Percentiles rank a stretch among this genome's conserved stretches.
phyloP scores from a whole-genome alignment of 768 basidiomycete species.

The Calocybe cyanea region DNA sequence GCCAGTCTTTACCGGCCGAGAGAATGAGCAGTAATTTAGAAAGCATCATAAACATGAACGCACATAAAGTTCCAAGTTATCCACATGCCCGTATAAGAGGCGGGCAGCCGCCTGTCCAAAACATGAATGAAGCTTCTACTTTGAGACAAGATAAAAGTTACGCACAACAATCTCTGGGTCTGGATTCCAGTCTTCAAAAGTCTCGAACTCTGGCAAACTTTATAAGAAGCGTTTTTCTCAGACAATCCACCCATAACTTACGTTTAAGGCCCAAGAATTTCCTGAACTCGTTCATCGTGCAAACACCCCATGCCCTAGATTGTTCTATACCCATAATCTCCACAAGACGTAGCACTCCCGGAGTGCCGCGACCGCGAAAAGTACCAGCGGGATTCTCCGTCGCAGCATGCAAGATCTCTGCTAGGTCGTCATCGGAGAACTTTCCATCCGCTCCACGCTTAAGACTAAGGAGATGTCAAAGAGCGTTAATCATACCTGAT shows the following conservation, averaged over 20 bases:
- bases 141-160: constrained; percentile 19
- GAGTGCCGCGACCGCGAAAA: constrained; percentile 46
- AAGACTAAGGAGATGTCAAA: constrained; percentile 27
- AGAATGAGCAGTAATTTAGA: too few relatives aligned
- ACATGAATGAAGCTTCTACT: constrained; percentile 15
- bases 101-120: constrained; percentile 17
- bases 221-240: constrained; percentile 27
- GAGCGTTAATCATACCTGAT: constrained; percentile 9
- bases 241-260: constrained; percentile 15
- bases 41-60: neutral
- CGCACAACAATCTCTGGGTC: constrained; percentile 38
- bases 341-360: constrained; percentile 41
- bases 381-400: constrained; percentile 43
- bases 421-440: constrained; percentile 53
- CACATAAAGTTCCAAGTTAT: constrained; percentile 29
- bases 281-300: constrained; percentile 53
- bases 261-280: constrained; percentile 43
- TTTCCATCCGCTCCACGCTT: constrained; percentile 40
- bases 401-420: constrained; percentile 40
- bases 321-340: constrained; percentile 55
- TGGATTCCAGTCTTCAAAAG: constrained; percentile 50
- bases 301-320: constrained; percentile 48
- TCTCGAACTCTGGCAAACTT: constrained; percentile 28
- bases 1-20: too few relatives aligned
- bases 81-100: constrained; percentile 25